A percentile compares a stretch with the other conserved stretches of the same genome.
These are phyloP conservation scores for Kodamaea sp. DNA, from an alignment of 1,139 yeast genomes.

Conservation along the genomic window DNA sequence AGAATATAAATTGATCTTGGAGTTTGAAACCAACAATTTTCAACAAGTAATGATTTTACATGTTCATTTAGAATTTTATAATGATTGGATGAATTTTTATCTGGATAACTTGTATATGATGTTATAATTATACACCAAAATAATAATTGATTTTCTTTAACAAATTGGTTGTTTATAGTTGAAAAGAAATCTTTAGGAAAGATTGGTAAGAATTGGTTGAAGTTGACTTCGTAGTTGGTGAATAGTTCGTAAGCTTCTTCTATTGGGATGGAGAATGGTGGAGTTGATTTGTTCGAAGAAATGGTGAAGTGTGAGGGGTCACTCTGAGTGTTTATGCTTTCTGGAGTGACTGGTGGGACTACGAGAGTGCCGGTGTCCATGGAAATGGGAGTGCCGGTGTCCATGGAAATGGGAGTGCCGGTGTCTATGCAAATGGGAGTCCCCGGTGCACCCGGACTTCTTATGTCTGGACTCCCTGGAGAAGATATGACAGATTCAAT, in stretches of 20 bases:
- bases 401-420: not conserved
- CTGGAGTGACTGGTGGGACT: not conserved
- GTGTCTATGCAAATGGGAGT: not conserved
- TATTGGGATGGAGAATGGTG: conserved; percentile 24
- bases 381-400: not conserved
- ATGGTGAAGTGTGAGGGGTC: conserved; percentile 20
- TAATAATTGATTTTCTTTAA: conserved; percentile 32
- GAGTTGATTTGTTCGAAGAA: conserved; percentile 12
- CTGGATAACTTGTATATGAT: conserved; percentile 26
- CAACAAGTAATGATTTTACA: conserved; percentile 39
- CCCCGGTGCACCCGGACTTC: too few relatives aligned
- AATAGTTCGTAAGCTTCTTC: conserved; percentile 30
- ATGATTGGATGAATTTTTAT: conserved; percentile 13
- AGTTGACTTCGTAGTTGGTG: conserved; percentile 29
- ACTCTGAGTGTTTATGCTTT: not conserved
- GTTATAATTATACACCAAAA: conserved; percentile 44
- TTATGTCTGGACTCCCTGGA: too few relatives aligned
- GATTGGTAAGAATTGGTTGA: conserved; percentile 38
- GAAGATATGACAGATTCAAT: too few relatives aligned
- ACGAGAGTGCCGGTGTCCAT: not conserved
- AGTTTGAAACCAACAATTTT: conserved; percentile 44
- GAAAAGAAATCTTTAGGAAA: conserved; percentile 38
- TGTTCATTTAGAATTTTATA: conserved; percentile 31
- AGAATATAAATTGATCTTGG: conserved; percentile 44
- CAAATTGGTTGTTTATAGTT: conserved; percentile 20